Evolutionary conservation across 306 rosid genomes (phyloP), one percentile per base, ranked within the genome.

Genomic region (Cyamopsis tetragonoloba): DNA sequence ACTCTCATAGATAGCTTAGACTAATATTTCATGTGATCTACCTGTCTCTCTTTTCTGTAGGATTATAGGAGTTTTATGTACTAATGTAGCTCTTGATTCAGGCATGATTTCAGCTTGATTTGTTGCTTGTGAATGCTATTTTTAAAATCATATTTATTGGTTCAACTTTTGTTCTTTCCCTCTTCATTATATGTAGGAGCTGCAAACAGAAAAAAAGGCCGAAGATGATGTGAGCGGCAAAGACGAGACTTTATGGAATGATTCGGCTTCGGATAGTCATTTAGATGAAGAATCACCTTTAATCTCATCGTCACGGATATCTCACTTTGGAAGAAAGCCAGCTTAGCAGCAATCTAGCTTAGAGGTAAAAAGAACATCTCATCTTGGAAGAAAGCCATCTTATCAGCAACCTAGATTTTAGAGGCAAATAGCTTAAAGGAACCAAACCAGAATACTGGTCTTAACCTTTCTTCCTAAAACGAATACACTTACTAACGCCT

Each of bases 271-370:
- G 0, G 86, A 88, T 53, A 54, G 66, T 57, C 62, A 74, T 41
- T 77, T 81, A 0, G 97, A 88, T 20, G 96, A 75, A 85, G 99
- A 93, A 79, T 84, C 88, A 0, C 90, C 99, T 56, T 66, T 93
- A 38, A 84, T 91, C 63, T 72, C 83, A 67, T 77, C 92, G 0
- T 80, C 91, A 12, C 85, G 99, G 76, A 59, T 88, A 77, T 86
- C 97, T 55, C 88, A 86, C 62, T 49, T 88, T 15, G 99, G 98
- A 71, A 46, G 81, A 77, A 62, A 77, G 46, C 81, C 81, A 77
- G 63, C 77, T 15, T 76, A 76, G 54, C 11, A 13, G 35, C 50
- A 76, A 38, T 37, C 55, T 61, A 72, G 64, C 32, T 42, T 73
- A 30, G 39, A 73, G 38, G 42, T 17, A 4, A 28, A 54, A 48